A percentile compares a stretch with the other conserved stretches of the same genome.
phyloP scores from a whole-genome alignment of 2,329 filamentous ascomycete species.

The Aureobasidium pullulans region DNA sequence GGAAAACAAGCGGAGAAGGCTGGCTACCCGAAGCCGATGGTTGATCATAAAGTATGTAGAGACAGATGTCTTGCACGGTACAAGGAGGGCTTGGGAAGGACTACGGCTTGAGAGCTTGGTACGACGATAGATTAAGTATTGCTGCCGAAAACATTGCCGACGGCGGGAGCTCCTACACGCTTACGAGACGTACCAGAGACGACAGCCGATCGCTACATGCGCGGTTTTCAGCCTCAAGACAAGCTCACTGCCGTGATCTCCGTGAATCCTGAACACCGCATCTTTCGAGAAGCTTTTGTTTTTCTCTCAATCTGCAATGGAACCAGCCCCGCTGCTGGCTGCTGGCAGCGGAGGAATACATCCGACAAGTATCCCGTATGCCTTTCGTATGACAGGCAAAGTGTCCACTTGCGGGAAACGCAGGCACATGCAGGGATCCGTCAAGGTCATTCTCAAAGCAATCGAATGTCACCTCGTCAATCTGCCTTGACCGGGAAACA shows the following conservation, averaged over 20 bases:
- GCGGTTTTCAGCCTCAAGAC: background rate
- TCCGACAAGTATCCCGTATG: background rate
- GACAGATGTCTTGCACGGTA: conserved; percentile 62
- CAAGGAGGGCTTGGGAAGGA: conserved; percentile 54
- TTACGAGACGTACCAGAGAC: too few relatives aligned
- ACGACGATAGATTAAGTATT: background rate
- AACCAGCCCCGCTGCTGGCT: background rate
- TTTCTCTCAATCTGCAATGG: background rate
- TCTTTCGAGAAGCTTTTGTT: background rate
- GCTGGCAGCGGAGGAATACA: background rate
- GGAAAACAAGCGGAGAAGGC: conserved; percentile 52
- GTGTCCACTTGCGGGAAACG: background rate
- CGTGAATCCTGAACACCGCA: background rate
- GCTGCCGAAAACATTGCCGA: background rate
- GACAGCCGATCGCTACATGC: background rate
- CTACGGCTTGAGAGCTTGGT: conserved; percentile 31
- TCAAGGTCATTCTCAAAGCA: background rate
- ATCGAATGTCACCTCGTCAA: background rate
- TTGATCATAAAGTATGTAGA: conserved; percentile 64
- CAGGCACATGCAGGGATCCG: background rate
- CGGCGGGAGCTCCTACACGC: too few relatives aligned
- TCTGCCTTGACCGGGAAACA: background rate
- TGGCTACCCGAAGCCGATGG: conserved; percentile 68
- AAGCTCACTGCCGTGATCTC: background rate
- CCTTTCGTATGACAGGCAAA: background rate